Evolutionary conservation across 208 protist genomes (phyloP), one percentile per base, ranked within the genome.

Genomic region (Wallacemonas sp.): DNA sequence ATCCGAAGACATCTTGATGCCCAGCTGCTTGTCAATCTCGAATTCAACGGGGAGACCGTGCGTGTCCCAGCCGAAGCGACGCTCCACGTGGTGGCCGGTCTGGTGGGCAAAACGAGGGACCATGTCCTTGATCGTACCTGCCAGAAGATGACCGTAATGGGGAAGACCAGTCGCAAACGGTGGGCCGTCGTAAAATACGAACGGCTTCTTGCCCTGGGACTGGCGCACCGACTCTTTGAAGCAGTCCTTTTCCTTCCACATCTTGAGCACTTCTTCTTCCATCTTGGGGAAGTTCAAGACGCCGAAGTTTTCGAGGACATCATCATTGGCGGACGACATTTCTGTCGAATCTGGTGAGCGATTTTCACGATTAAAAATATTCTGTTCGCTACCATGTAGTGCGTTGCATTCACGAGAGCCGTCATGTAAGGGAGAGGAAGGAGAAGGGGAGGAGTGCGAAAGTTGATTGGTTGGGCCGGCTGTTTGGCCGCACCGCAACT

Each of bases 121-220:
- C 66, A 98, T 97, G 76, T 99, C 98, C 81, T 99, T 99, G 73
- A 99, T 99, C 46, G 98, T 99, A 56, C 98, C 98, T 19, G 99
- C 98, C 19, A 99, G 82, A 22, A 99, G 92, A 68, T 99, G 98
- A 21, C 99, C 99, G 86, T 99, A 99, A 91, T 99, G 99, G 21
- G 99, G 99, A 47, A 99, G 75, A 0, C 99, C 99, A 27, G 99
- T 99, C 30, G 99, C 99, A 72, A 99, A 99, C n/a, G 99, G 99
- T 15, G 99, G 99, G 26, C 99, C 99, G 81, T 99, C 99, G 72
- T 98, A 99, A 75, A 99, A 99, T 24, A 82, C 91, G 68, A 81
- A 97, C 1, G 79, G 74, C 55, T 83, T 72, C 38, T 80, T 77
- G 33, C 96, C 97, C 70, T 98, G 91, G 27, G 86, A 97, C 36